Base-by-base conservation (phyloP, 371 early-diverging fungal species). In the Capillidium rhysosporum region DNA sequence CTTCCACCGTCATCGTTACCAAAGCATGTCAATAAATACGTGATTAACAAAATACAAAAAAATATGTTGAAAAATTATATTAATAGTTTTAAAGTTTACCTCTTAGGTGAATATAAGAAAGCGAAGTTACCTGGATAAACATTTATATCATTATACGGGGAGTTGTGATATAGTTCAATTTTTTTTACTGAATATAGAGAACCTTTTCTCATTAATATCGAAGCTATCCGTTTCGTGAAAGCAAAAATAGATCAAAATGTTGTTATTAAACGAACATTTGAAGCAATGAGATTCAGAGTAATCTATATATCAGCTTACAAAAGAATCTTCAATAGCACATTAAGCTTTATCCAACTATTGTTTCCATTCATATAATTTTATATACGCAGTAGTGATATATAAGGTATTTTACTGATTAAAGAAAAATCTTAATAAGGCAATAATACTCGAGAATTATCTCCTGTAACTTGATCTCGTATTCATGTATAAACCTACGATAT, bases 101-200 rank as follows among this genome's bases (percentile, higher is more conserved):
- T 75, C 52, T 67, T 69, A 7, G 73, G 74, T 14, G 66, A 59
- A 46, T 59, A 51, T 52, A 40, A 53, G 0, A 63, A 61, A 0
- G 57, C 45, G 45, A 72, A 72, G 54, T 72, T 72, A 46, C 72
- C 72, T 3, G 24, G 24, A 18, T 24, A 24, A 18, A 12, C 47
- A 55, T 69, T 71, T 18, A 72, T 45, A 18, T 12, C 31, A 8
- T 29, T 49, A 18, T 71, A 70, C 28, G 62, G 65, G 0, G 52
- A 61, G 7, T 70, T 70, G 46, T 71, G 71, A 21, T 61, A 48
- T 34, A 56, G 61, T 57, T 71, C 71, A n/a, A 70, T 54, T 46
- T 61, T 53, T n/a, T 46, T 57, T 59, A 57, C 68, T 59, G 56
- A 67, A 67, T 9, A 39, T 43, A 9, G 57, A 23, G 62, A 45